Evolutionary conservation across 805 yeast species (phyloP), one percentile per base, ranked within the genome.

Genomic region (Yarrowia deformans): DNA sequence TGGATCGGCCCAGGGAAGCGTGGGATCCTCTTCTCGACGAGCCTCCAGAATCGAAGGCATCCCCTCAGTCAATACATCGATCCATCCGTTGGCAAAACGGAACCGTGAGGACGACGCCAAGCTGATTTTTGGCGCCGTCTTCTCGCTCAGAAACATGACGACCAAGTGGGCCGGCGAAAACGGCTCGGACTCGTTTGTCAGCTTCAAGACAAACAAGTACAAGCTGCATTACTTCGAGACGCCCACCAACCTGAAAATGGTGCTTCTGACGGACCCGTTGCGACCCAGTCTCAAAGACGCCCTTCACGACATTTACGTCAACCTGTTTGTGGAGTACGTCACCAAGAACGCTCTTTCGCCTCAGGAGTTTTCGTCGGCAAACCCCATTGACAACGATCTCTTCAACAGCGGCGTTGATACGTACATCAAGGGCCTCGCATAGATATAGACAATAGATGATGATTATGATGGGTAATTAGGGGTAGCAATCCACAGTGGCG

Each of bases 181-280:
- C 71, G 52, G 71, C 19, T n/a, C 69, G n/a, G 75, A 73, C 43
- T 70, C 77, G 39, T 80, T 81, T 71, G 72, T 75, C 32, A 71
- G 77, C 12, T 81, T 73, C 74, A 70, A 73, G 16, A 91, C 97
- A 0, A 87, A 91, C 1, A 84, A 85, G 71, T 93, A 89, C 77
- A 84, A 93, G 71, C 87, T 91, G 35, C 98, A 94, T 76, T 88
- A 86, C 72, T 85, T 83, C 74, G 97, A 92, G 77, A 87, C 97
- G 0, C 86, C 92, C 6, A 85, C 95, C 1, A 93, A 92, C 45
- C 79, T 93, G 70, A 87, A 91, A 77, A 87, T 94, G 73, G 88
- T 90, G 42, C 76, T 93, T 32, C 78, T 93, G 37, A 87, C 94
- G 9, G 97, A 92, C 77, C 84, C 85, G 40, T 74, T 74, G 1